phyloP scores from a whole-genome alignment of 148 eudicot genomes.

The Cornus kousa region DNA sequence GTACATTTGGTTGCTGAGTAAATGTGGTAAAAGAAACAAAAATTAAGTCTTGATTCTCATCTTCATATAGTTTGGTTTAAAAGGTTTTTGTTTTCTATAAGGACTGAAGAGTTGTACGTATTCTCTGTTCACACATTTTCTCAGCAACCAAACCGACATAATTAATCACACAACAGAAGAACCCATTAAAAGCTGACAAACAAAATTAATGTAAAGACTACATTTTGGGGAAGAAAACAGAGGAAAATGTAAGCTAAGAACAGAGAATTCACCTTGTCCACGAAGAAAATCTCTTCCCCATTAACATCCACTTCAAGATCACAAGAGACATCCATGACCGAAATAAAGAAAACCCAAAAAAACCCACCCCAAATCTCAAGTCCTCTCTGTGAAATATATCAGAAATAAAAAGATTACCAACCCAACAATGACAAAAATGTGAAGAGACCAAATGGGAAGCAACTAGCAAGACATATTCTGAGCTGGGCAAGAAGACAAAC shows the following conservation, averaged over 20 bases:
- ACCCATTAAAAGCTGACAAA: background rate
- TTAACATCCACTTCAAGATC: conserved; percentile 83
- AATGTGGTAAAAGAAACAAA: background rate
- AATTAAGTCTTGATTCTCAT: too few relatives aligned
- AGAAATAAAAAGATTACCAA: conserved; percentile 6
- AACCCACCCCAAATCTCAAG: conserved; percentile 32
- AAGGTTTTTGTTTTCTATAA: background rate
- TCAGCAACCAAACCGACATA: background rate
- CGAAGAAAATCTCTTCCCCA: conserved; percentile 78
- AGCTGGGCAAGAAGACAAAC: conserved; percentile 35
- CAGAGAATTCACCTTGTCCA: conserved; percentile 62
- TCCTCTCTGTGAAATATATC: conserved; percentile 16
- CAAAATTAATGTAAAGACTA: background rate
- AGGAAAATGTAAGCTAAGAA: conserved; percentile 6
- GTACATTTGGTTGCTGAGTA: background rate
- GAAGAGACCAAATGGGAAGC: conserved; percentile 11
- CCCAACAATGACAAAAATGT: conserved; percentile 9
- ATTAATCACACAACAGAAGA: background rate
- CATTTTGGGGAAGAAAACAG: conserved; percentile 1
- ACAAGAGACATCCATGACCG: conserved; percentile 44
- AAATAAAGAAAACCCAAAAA: conserved; percentile 20
- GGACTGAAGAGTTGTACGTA: background rate
- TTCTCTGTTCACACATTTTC: background rate
- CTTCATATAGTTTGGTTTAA: background rate
- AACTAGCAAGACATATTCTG: conserved; percentile 29